phyloP scores from a whole-genome alignment of 73 alveolate species.

The Paraurostyla sp. region DNA sequence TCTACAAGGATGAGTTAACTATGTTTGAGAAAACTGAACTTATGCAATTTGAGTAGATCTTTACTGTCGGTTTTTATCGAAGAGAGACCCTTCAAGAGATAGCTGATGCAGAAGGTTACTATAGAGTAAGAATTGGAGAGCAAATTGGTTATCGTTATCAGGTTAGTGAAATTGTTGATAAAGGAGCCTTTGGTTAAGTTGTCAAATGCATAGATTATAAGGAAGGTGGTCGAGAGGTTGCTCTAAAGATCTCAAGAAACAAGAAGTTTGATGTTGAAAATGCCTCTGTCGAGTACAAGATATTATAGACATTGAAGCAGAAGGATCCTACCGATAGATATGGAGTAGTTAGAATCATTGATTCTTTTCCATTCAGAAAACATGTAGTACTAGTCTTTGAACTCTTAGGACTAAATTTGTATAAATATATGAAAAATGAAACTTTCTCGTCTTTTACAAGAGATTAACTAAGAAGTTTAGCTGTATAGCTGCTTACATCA shows the following conservation, averaged over 20 bases:
- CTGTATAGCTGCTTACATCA: conserved; percentile 70
- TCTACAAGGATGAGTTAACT: conserved; percentile 37
- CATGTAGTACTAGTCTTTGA: conserved; percentile 85
- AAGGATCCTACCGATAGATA: conserved; percentile 64
- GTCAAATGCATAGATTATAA: conserved; percentile 50
- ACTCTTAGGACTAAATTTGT: conserved; percentile 76
- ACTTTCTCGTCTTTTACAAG: conserved; percentile 72
- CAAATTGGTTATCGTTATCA: conserved; percentile 67
- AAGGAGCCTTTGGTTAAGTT: conserved; percentile 79
- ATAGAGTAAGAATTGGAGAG: conserved; percentile 59
- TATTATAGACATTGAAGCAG: conserved; percentile 71
- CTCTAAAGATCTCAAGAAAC: conserved; percentile 54
- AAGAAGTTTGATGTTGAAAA: conserved; percentile 62
- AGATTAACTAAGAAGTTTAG: conserved; percentile 66
- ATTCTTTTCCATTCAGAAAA: conserved; percentile 64
- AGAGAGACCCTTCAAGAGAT: neutral
- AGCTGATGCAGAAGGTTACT: conserved; percentile 69
- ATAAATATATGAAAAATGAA: conserved; percentile 71
- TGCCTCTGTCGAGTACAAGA: conserved; percentile 77
- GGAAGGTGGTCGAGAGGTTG: conserved; percentile 41
- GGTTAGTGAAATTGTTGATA: conserved; percentile 53
- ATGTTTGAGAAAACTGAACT: conserved; percentile 57
- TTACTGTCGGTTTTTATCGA: conserved; percentile 48
- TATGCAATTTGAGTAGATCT: conserved; percentile 18
- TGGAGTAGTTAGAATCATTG: conserved; percentile 72